Percentiles rank a stretch among this genome's conserved stretches.
These are phyloP conservation scores for Avena sativa DNA, from an alignment of 176 grass and related monocot species.

Conservation along the genomic window DNA sequence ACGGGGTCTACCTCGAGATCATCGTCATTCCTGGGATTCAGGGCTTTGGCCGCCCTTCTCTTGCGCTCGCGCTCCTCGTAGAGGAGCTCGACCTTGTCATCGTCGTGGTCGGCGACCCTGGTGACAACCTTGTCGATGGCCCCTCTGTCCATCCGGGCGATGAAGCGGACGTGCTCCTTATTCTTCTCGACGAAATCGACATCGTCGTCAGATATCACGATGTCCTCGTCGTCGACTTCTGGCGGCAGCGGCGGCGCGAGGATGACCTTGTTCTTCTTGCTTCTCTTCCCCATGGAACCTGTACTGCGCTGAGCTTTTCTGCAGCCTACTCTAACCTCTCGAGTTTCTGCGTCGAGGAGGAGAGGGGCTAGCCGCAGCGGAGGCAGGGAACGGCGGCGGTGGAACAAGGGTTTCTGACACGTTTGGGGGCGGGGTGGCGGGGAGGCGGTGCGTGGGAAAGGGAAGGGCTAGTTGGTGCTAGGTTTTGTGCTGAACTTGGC, in stretches of 20 bases:
- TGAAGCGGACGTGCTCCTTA: slow-evolving; percentile 20
- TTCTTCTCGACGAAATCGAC: slow-evolving; percentile 60
- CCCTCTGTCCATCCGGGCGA: slow-evolving; percentile 58
- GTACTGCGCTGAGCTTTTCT: not conserved
- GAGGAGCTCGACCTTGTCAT: slow-evolving; percentile 76
- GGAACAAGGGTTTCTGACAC: not conserved
- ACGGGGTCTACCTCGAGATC: slow-evolving; percentile 74
- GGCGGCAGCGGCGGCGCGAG: slow-evolving; percentile 82
- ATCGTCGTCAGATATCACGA: slow-evolving; percentile 76
- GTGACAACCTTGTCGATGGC: slow-evolving; percentile 68
- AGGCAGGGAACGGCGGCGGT: not conserved
- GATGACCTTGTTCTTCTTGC: slow-evolving; percentile 79
- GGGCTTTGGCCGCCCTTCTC: slow-evolving; percentile 50
- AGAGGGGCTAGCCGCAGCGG: not conserved
- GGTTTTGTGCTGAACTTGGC: not conserved
- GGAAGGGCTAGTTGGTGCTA: not conserved
- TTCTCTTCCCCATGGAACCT: slow-evolving; percentile 52
- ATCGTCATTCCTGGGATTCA: slow-evolving; percentile 29
- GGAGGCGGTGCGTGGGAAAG: not conserved
- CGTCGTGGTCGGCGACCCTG: slow-evolving; percentile 63
- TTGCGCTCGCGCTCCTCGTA: slow-evolving; percentile 77
- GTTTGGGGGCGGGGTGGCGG: not conserved
- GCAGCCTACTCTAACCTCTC: not conserved
- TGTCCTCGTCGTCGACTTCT: slow-evolving; percentile 68
- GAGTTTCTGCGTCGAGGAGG: not conserved